phyloP scores from a whole-genome alignment of 2,329 filamentous ascomycete species.

The Teratosphaeria nubilosa region DNA sequence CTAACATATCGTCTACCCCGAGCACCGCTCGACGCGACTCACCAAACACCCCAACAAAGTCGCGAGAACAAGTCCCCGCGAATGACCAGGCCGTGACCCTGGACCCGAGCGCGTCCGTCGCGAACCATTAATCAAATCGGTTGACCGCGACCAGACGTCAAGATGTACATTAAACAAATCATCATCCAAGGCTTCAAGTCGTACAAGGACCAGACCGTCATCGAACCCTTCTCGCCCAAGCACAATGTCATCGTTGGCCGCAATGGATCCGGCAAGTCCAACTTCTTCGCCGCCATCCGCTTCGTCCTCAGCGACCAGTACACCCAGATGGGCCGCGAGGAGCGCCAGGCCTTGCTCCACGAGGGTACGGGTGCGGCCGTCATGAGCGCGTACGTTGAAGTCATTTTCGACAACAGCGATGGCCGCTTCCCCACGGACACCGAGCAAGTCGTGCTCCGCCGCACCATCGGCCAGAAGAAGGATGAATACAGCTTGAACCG shows the following conservation, averaged over 20 bases:
- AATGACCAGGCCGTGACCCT: background rate
- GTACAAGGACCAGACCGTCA: slow-evolving; percentile 98
- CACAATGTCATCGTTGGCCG: slow-evolving; percentile 98
- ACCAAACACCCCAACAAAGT: background rate
- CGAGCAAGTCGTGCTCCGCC: slow-evolving; percentile 78
- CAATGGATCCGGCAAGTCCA: slow-evolving; percentile 98
- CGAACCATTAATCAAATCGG: background rate
- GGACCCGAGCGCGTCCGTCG: background rate
- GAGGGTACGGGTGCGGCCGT: slow-evolving; percentile 96
- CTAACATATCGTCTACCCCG: background rate
- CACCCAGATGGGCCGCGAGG: slow-evolving; percentile 88
- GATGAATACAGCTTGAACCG: slow-evolving; percentile 97
- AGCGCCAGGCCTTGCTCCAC: slow-evolving; percentile 90
- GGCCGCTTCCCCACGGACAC: slow-evolving; percentile 90
- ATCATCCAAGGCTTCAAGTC: slow-evolving; percentile 97
- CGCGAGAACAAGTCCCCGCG: background rate
- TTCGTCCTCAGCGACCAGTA: slow-evolving; percentile 94
- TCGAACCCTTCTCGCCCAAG: slow-evolving; percentile 94
- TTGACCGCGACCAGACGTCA: background rate
- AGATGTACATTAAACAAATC: slow-evolving; percentile 98
- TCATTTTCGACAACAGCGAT: slow-evolving; percentile 97
- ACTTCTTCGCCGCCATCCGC: slow-evolving; percentile 97
- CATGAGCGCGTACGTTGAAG: slow-evolving; percentile 98
- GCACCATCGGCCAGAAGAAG: slow-evolving; percentile 94
- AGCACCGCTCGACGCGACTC: background rate